Evolutionary conservation across 352 stramenopile genomes (phyloP).

Genomic region (Phytopythium cucurbitacearum): DNA sequence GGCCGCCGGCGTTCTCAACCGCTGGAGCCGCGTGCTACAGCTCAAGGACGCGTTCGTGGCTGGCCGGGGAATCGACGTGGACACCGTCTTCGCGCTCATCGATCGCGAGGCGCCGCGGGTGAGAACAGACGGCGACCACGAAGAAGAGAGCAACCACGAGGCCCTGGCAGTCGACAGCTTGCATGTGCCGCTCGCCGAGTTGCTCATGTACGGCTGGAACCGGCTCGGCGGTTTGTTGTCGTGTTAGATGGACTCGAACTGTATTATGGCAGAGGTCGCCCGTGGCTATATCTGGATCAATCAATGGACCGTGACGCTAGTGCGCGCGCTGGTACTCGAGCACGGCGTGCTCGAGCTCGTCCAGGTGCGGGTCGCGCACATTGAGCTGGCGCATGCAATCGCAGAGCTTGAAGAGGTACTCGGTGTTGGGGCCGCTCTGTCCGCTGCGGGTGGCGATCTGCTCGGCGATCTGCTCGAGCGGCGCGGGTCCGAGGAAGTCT

Average conservation of each 20-base stretch:
- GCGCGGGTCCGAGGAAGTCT: conserved; percentile 54
- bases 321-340: neutral
- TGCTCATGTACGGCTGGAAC: conserved; percentile 4
- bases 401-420: conserved; percentile 58
- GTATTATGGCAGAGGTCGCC: no score
- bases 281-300: no score
- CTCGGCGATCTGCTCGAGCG: conserved; percentile 44
- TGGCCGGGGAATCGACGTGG: conserved; percentile 28
- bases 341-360: conserved; percentile 6
- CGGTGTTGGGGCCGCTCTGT: conserved; percentile 46
- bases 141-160: neutral
- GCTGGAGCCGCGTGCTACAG: conserved; percentile 29
- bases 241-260: neutral
- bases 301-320: neutral
- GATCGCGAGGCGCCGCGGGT: neutral
- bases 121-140: neutral
- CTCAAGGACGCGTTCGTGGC: conserved; percentile 37
- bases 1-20: conserved; percentile 27
- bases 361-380: conserved; percentile 8
- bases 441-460: conserved; percentile 48
- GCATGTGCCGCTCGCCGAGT: conserved; percentile 1
- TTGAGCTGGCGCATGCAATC: conserved; percentile 14
- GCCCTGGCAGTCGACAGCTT: neutral
- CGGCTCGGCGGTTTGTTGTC: conserved; percentile 3
- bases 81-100: conserved; percentile 32